Evolutionary conservation across 2,329 filamentous ascomycete species (phyloP), one percentile per base, ranked within the genome.

Genomic region (Aspergillus ochraceoroseus): DNA sequence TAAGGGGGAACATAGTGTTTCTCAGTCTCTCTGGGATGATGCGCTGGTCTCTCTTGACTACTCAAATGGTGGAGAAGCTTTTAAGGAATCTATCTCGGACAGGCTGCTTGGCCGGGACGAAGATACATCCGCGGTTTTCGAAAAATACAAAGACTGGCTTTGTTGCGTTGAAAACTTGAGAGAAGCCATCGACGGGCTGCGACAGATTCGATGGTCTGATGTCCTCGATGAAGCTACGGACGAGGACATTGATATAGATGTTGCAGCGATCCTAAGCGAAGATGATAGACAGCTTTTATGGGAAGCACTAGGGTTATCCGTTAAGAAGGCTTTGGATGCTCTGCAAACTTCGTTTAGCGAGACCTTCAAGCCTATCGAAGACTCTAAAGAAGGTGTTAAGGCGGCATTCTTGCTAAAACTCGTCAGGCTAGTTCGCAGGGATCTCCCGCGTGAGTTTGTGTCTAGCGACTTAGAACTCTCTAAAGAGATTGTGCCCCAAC

Each of bases 21-120:
- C 73, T 13, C 64, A 67, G 1, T 73, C 76, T 11, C 70, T 94
- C 0, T 95, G 89, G 89, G 76, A 79, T 33, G 61, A 70, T 7
- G 71, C 76, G 5, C 71, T 80, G 30, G 74, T 85, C 32, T 77
- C 82, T 26, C 73, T 79, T 38, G 82, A 85, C 17, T 72, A 86
- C 29, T 72, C 75, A 2, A 70, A 77, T 20, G 83, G 84, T 13
- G 85, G 83, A 0, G 69, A 73, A 2, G 60, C 69, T 0, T 87
- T 95, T 63, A 82, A 88, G 32, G 71, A 80, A 44, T 77, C 78
- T 12, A 74, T 95, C 14, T 64, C 83, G 6, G 74, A 82, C 20
- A 77, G 82, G 13, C 73, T 86, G 5, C 78, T 89, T 53, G 89
- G 90, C 4, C 77, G 82, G 34, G 83, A 82, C 55, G 73, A 81